A percentile compares a stretch with the other conserved stretches of the same genome.
phyloP scores from a whole-genome alignment of 2,329 filamentous ascomycete genomes.

The Penicillium digitatum region DNA sequence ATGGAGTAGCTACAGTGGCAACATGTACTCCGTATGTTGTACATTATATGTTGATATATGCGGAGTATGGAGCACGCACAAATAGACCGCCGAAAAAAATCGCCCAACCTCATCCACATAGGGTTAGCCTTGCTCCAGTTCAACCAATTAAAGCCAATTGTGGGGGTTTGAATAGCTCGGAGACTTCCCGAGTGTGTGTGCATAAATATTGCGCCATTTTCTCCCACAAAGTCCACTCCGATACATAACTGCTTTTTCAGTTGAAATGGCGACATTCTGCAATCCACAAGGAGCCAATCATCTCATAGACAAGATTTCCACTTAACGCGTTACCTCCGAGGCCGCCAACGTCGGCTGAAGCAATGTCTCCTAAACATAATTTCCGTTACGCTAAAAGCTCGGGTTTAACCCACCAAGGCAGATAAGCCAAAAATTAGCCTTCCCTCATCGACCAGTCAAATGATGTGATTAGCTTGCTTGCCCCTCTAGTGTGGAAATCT shows the following conservation, averaged over 20 bases:
- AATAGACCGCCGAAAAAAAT: background rate
- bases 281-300: background rate
- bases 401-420: background rate
- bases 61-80: background rate
- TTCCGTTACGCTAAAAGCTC: background rate
- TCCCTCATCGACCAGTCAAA: constrained; percentile 19
- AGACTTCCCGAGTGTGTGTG: background rate
- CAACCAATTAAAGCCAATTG: background rate
- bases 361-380: background rate
- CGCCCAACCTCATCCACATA: background rate
- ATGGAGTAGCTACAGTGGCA: too few species aligned
- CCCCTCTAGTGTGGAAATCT: constrained; percentile 5
- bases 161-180: background rate
- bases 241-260: background rate
- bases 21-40: too few species aligned
- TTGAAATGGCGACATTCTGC: background rate
- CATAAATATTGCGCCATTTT: background rate
- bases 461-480: constrained; percentile 18
- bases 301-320: background rate
- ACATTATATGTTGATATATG: background rate
- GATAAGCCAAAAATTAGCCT: constrained; percentile 10
- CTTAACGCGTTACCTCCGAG: background rate
- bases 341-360: background rate
- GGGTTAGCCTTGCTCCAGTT: background rate
- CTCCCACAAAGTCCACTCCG: background rate